phyloP scores from a whole-genome alignment of 768 basidiomycete species.

The Pleurotus djamor region DNA sequence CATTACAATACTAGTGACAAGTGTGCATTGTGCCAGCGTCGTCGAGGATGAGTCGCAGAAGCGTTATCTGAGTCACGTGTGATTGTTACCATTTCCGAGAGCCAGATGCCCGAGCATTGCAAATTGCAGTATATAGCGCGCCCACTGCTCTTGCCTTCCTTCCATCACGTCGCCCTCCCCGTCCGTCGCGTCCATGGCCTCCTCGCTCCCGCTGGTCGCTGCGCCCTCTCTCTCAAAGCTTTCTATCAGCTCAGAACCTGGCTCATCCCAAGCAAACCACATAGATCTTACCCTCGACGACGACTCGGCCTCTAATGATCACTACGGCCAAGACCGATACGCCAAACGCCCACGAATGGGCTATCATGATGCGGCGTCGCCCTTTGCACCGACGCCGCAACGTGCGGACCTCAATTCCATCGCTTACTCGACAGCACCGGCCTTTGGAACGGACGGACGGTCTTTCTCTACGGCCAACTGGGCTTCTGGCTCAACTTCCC shows the following conservation, averaged over 20 bases:
- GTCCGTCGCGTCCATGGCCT: constrained; percentile 13
- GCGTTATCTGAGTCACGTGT: not conserved
- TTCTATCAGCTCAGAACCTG: constrained; percentile 18
- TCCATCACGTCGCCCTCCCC: constrained; percentile 2
- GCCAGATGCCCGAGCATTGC: not conserved
- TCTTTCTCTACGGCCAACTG: not conserved
- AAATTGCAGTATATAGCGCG: constrained; percentile 3
- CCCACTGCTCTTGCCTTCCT: not conserved
- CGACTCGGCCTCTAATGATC: constrained; percentile 38
- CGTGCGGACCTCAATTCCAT: constrained; percentile 12
- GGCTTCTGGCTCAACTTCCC: constrained; percentile 9
- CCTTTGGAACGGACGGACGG: not conserved
- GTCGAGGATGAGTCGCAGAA: too few species aligned
- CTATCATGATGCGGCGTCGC: constrained; percentile 12
- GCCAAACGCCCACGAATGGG: constrained; percentile 42
- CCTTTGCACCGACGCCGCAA: constrained; percentile 13
- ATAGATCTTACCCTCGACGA: constrained; percentile 77
- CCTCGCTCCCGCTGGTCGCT: constrained; percentile 25
- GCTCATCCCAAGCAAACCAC: constrained; percentile 42
- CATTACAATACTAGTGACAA: too few species aligned
- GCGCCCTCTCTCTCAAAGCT: constrained; percentile 29
- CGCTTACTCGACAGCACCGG: not conserved
- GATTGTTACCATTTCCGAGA: not conserved
- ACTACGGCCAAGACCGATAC: constrained; percentile 24
- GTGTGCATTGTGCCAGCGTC: too few species aligned